These are phyloP conservation scores for Globisporangium paddicum DNA, from an alignment of 352 stramenopile genomes.

Conservation along the genomic window DNA sequence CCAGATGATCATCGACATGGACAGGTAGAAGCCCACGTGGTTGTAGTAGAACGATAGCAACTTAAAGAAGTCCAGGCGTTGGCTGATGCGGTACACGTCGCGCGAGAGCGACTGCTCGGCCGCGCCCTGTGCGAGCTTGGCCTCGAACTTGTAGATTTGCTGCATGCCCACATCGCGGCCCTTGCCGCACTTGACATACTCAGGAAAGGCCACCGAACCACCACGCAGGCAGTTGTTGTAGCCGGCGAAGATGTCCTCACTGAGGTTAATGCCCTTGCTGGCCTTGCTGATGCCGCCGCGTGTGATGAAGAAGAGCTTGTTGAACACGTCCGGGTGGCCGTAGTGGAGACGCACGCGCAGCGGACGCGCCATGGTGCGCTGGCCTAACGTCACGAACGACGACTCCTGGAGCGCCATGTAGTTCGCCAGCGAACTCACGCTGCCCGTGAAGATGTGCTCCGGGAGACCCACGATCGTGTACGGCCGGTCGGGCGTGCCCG, in stretches of 20 bases:
- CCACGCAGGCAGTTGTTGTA: constrained; percentile 99
- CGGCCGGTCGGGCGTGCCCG: constrained; percentile 61
- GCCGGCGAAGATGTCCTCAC: constrained; percentile 99
- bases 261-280: constrained; percentile 99
- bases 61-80: constrained; percentile 98
- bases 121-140: constrained; percentile 96
- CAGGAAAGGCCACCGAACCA: constrained; percentile 95
- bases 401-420: constrained; percentile 99
- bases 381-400: constrained; percentile 97
- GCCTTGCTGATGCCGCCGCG: constrained; percentile 98
- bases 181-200: constrained; percentile 99
- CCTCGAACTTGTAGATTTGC: constrained; percentile 99
- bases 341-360: constrained; percentile 98
- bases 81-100: constrained; percentile 97
- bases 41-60: constrained; percentile 99
- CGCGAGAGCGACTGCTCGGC: constrained; percentile 97
- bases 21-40: constrained; percentile 98
- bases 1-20: constrained; percentile 96
- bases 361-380: constrained; percentile 95
- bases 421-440: constrained; percentile 97
- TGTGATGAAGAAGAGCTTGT: constrained; percentile 99
- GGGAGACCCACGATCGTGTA: constrained; percentile 97
- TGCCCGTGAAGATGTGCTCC: constrained; percentile 99
- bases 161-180: constrained; percentile 99
- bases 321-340: constrained; percentile 98